Conservation (phyloP, 2,329 filamentous ascomycete species). For the Ophiosphaerella narmari region DNA sequence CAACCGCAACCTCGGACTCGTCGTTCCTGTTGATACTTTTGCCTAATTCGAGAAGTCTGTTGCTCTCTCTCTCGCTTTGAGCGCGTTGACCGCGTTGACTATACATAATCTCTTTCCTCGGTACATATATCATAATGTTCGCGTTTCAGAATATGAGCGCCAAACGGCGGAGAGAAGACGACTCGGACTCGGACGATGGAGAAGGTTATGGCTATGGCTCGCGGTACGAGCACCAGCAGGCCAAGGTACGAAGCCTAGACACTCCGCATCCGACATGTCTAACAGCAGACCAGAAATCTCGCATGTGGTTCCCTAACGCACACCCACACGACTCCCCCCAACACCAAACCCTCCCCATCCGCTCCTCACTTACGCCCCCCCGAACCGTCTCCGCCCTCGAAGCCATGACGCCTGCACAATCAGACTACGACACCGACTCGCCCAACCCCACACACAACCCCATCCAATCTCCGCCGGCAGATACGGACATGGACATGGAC, state of each 20-base stretch:
- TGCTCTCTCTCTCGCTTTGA: slow-evolving; percentile 13
- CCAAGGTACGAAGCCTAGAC: slow-evolving; percentile 27
- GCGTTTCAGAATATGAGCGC: slow-evolving; percentile 33
- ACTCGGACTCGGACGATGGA: slow-evolving; percentile 38
- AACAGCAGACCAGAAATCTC: slow-evolving; percentile 34
- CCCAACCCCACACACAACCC: slow-evolving; percentile 29
- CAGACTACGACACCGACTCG: slow-evolving; percentile 32
- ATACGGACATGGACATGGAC: slow-evolving; percentile 46
- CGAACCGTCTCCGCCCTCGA: slow-evolving; percentile 28
- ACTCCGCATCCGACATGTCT: slow-evolving; percentile 5
- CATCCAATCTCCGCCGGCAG: slow-evolving; percentile 25
- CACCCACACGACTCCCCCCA: slow-evolving; percentile 17
- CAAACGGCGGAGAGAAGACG: slow-evolving; percentile 42
- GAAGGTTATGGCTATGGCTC: slow-evolving; percentile 1
- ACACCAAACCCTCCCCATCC: slow-evolving; percentile 25
- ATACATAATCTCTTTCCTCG: slow-evolving; percentile 4
- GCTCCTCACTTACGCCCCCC: slow-evolving; percentile 37
- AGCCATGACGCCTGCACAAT: slow-evolving; percentile 37
- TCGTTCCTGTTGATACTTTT: slow-evolving; percentile 17
- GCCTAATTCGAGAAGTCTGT: slow-evolving; percentile 5
- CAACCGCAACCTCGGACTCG: slow-evolving; percentile 15
- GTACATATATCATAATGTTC: slow-evolving; percentile 31
- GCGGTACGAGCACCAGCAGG: slow-evolving; percentile 18
- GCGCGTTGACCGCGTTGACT: slow-evolving; percentile 29
- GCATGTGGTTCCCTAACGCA: slow-evolving; percentile 27